Conservation (phyloP, 371 early-diverging fungal species). For the Entomophthora muscae region DNA sequence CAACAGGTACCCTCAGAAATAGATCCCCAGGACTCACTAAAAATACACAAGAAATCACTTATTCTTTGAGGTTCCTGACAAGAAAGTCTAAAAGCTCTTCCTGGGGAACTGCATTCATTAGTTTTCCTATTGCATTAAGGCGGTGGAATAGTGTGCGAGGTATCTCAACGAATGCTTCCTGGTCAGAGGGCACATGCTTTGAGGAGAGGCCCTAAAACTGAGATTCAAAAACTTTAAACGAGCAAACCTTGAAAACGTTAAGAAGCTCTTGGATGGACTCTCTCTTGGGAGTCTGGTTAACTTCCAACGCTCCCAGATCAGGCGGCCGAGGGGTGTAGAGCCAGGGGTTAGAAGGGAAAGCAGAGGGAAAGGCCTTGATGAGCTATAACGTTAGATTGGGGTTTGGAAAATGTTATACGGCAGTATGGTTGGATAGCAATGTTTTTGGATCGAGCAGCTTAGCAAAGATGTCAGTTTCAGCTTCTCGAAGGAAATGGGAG, state of each 20-base stretch:
- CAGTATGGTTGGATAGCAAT: neutral
- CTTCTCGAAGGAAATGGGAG: neutral
- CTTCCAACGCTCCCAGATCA: neutral
- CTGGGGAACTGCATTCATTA: neutral
- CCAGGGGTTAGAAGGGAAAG: neutral
- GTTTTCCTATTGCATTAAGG: neutral
- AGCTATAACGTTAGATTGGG: neutral
- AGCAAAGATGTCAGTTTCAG: neutral
- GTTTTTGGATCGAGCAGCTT: neutral
- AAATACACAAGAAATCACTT: too few species aligned
- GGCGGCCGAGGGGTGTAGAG: neutral
- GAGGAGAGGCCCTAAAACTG: too few species aligned
- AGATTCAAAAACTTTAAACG: neutral
- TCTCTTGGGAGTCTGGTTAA: neutral
- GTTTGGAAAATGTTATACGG: neutral
- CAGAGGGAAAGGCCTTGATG: neutral
- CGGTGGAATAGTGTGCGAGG: neutral
- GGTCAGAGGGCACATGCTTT: too few species aligned
- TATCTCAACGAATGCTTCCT: neutral
- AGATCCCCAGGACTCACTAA: too few species aligned
- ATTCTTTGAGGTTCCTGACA: neutral
- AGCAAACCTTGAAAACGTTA: neutral
- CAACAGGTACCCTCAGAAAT: too few species aligned
- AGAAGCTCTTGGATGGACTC: neutral
- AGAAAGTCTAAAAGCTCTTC: neutral